phyloP scores from a whole-genome alignment of 2,329 filamentous ascomycete species.

The Acarospora socialis region DNA sequence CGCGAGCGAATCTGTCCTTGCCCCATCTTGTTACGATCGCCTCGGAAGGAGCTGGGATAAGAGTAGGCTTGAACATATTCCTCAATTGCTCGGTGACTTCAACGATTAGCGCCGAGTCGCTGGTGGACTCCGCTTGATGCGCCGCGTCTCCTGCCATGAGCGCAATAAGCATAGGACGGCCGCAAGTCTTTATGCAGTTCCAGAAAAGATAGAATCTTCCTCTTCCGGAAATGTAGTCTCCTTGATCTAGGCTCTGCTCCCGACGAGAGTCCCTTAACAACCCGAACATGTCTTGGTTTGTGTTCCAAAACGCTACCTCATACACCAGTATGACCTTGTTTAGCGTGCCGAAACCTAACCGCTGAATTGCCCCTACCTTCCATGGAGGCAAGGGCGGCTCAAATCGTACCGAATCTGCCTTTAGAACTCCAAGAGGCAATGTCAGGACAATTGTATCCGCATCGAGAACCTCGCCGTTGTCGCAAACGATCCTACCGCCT shows the following conservation, averaged over 20 bases:
- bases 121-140: slow-evolving; percentile 66
- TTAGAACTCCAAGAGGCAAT: slow-evolving; percentile 79
- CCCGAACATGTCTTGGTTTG: slow-evolving; percentile 82
- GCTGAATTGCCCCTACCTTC: slow-evolving; percentile 66
- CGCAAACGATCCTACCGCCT: slow-evolving; percentile 55
- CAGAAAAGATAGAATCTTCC: slow-evolving; percentile 98
- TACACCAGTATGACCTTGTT: slow-evolving; percentile 95
- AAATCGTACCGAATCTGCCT: slow-evolving; percentile 69
- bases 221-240: slow-evolving; percentile 62
- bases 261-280: slow-evolving; percentile 62
- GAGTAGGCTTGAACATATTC: slow-evolving; percentile 50
- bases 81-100: slow-evolving; percentile 71
- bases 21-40: slow-evolving; percentile 87
- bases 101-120: slow-evolving; percentile 59
- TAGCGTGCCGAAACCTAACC: slow-evolving; percentile 81
- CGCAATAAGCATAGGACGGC: slow-evolving; percentile 73
- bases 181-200: slow-evolving; percentile 82
- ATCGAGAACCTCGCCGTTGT: slow-evolving; percentile 59
- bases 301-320: slow-evolving; percentile 80
- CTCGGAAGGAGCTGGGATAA: slow-evolving; percentile 67
- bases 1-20: slow-evolving; percentile 76
- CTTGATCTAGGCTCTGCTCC: slow-evolving; percentile 57
- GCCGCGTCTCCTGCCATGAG: slow-evolving; percentile 94
- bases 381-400: slow-evolving; percentile 77
- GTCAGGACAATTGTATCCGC: slow-evolving; percentile 90